Evolutionary conservation across 306 rosid genomes (phyloP).

Genomic region (Cotoneaster glaucophyllus): DNA sequence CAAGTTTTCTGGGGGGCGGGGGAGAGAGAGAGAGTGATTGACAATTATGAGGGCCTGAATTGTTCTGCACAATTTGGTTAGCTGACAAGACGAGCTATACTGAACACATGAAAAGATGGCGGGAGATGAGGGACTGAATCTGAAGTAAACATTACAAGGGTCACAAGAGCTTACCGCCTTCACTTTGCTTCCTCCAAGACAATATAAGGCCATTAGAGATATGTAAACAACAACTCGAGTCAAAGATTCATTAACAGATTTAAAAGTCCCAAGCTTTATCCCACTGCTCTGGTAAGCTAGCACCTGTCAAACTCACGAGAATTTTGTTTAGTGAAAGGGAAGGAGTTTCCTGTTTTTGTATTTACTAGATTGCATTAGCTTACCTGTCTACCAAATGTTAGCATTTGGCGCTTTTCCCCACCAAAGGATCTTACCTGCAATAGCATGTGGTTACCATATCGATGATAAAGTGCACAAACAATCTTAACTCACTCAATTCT

Average conservation of each 20-base stretch:
- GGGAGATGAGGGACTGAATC: background rate
- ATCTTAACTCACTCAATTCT: background rate
- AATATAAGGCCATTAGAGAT: slow-evolving; percentile 64
- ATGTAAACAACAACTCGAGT: slow-evolving; percentile 87
- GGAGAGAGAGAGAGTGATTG: too few relatives aligned
- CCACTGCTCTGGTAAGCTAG: slow-evolving; percentile 81
- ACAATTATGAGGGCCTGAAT: background rate
- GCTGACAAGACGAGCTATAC: background rate
- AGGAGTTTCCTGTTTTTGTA: slow-evolving; percentile 11
- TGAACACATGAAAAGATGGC: background rate
- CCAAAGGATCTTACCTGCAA: slow-evolving; percentile 87
- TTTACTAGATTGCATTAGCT: slow-evolving; percentile 15
- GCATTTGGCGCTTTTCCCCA: slow-evolving; percentile 93
- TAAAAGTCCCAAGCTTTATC: slow-evolving; percentile 80
- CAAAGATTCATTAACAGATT: slow-evolving; percentile 77
- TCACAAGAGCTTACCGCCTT: slow-evolving; percentile 63
- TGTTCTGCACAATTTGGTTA: background rate
- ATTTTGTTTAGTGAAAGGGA: slow-evolving; percentile 11
- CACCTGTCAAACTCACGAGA: slow-evolving; percentile 52
- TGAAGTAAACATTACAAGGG: slow-evolving; percentile 8
- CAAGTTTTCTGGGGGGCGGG: too few relatives aligned
- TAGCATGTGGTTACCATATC: slow-evolving; percentile 18
- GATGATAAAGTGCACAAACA: slow-evolving; percentile 14
- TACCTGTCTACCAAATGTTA: slow-evolving; percentile 74
- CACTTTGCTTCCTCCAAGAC: slow-evolving; percentile 97